These are phyloP conservation scores for Telopea speciosissima DNA, from an alignment of 177 flowering plant genomes.

Conservation along the genomic window DNA sequence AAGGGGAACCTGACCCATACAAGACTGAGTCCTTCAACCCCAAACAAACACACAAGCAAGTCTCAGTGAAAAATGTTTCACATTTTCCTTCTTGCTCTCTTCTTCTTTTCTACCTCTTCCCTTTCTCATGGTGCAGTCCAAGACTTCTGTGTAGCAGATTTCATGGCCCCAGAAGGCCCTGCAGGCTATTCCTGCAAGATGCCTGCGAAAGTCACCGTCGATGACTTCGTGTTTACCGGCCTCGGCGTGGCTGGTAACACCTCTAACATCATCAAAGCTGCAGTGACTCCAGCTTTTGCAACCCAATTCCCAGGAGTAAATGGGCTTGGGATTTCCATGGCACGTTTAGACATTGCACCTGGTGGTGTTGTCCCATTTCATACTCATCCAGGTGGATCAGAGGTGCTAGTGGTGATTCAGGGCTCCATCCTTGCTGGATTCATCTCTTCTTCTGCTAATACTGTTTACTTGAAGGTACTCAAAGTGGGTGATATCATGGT, in stretches of 20 bases:
- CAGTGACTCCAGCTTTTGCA: slow-evolving; percentile 54
- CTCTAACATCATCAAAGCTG: slow-evolving; percentile 49
- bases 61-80: slow-evolving; percentile 11
- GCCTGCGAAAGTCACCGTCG: slow-evolving; percentile 30
- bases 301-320: slow-evolving; percentile 55
- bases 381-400: slow-evolving; percentile 56
- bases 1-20: no score
- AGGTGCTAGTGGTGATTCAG: slow-evolving; percentile 36
- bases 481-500: slow-evolving; percentile 52
- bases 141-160: slow-evolving; percentile 70
- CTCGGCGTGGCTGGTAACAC: slow-evolving; percentile 51
- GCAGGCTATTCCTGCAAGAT: slow-evolving; percentile 58
- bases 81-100: slow-evolving; percentile 29
- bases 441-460: slow-evolving; percentile 29
- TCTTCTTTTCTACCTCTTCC: slow-evolving; percentile 14
- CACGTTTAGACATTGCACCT: slow-evolving; percentile 46
- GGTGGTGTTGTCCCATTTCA: slow-evolving; percentile 66
- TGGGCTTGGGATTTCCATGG: slow-evolving; percentile 58
- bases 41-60: neutral
- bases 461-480: slow-evolving; percentile 38
- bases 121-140: slow-evolving; percentile 24
- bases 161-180: slow-evolving; percentile 30
- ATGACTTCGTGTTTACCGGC: slow-evolving; percentile 51
- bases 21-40: neutral
- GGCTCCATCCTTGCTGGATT: slow-evolving; percentile 51